Base-by-base conservation (phyloP, 2,329 filamentous ascomycete genomes). In the Talaromyces sp. region DNA sequence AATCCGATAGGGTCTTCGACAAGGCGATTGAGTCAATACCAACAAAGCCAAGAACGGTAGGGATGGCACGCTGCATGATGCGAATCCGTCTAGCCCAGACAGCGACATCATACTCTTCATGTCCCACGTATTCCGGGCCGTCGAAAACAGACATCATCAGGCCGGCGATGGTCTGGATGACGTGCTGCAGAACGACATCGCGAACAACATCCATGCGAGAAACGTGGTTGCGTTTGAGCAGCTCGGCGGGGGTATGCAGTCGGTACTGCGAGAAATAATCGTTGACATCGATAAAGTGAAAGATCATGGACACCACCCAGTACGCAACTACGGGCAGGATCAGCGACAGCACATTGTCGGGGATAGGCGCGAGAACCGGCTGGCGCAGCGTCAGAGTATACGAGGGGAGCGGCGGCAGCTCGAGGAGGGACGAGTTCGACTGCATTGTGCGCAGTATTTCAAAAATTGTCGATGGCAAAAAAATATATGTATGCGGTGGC, bases 231-330 rank as follows among this genome's bases (percentile, higher is more conserved):
- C 93, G 86, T 75, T 91, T 90, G 38, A 87, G 74, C 64, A 98
- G 89, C 76, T 98, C 93, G 57, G 91, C 92, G 14, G 95, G 95
- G 0, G 95, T 98, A 78, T 99, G 95, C 49, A 99, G 82, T 64
- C 95, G 89, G 78, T 98, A 97, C 69, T 96, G 86, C 19, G 93
- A 88, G 74, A 93, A 96, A 41, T 93, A 79, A 74, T 97, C 91
- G 77, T 88, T 87, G 61, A 87, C 81, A 77, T 99, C 95, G 70
- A 98, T 87, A 67, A 87, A 71, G 80, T 98, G 93, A 80, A 96
- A 99, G 72, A 93, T 78, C 73, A 90, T 77, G 21, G 93, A 98
- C 32, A 96, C 78, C 24, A 80, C 77, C 95, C 95, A 99, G 82
- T 99, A 99, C 61, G 89, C 89, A 68, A 91, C 73, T 63, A 97